Conservation (phyloP, 1,139 yeast species). For the Geotrichum klebahnii region DNA sequence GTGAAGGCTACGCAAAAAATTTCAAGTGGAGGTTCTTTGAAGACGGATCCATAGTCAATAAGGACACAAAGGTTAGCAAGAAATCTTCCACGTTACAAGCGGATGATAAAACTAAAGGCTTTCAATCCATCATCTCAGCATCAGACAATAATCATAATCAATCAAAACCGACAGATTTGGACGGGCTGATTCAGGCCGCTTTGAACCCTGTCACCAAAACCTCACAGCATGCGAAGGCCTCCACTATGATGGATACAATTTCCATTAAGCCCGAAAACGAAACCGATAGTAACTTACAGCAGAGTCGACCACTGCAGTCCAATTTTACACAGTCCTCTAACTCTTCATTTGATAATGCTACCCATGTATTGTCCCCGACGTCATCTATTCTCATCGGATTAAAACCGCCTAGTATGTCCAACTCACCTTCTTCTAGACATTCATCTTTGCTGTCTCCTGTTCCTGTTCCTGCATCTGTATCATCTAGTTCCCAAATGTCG, state of each 20-base stretch:
- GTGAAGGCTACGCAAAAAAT: constrained; percentile 62
- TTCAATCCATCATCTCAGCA: background rate
- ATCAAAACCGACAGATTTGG: background rate
- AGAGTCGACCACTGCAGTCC: no score
- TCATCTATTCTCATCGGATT: no score
- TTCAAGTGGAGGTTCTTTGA: constrained; percentile 62
- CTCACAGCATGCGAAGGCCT: constrained; percentile 1
- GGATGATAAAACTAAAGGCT: background rate
- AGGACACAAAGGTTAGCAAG: constrained; percentile 29
- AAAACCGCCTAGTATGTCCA: no score
- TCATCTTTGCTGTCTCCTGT: no score
- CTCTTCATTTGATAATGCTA: no score
- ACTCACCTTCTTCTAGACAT: no score
- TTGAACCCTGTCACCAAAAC: constrained; percentile 1
- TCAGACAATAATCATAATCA: background rate
- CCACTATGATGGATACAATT: no score
- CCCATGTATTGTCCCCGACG: no score
- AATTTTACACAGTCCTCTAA: no score
- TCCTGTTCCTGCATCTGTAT: background rate
- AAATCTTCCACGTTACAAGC: background rate
- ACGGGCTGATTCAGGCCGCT: constrained; percentile 16
- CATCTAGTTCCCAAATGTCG: background rate
- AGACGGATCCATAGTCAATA: constrained; percentile 11
- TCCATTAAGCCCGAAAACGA: no score
- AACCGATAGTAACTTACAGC: no score